Conservation (phyloP, 139 green algal genomes). For the Closterium sp. region DNA sequence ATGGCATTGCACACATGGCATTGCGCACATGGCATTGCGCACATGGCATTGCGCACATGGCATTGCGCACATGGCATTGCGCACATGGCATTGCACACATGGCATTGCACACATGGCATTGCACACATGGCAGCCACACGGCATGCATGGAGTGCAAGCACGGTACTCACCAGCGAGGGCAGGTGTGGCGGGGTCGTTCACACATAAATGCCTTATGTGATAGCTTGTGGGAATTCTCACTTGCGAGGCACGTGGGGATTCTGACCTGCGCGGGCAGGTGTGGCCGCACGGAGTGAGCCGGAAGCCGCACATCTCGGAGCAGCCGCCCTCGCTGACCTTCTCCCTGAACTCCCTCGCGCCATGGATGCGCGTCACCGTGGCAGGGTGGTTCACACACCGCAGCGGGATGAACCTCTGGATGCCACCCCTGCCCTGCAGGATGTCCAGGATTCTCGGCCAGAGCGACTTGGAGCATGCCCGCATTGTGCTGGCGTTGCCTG, state of each 20-base stretch:
- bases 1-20: too few relatives aligned
- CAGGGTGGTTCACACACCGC: not conserved
- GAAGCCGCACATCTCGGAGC: not conserved
- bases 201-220: too few relatives aligned
- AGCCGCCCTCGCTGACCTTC: not conserved
- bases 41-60: too few relatives aligned
- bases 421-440: not conserved
- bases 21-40: too few relatives aligned
- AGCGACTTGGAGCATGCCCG: not conserved
- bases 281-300: conserved; percentile 35
- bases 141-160: too few relatives aligned
- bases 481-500: not conserved
- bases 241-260: too few relatives aligned
- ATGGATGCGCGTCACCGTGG: not conserved
- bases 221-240: not conserved
- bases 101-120: too few relatives aligned
- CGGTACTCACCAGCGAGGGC: not conserved
- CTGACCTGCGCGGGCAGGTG: conserved; percentile 27
- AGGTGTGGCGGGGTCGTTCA: too few relatives aligned
- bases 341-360: not conserved
- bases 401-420: not conserved
- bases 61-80: too few relatives aligned
- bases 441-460: not conserved
- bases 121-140: too few relatives aligned
- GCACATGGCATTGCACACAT: too few relatives aligned